Evolutionary conservation across 2,329 filamentous ascomycete species (phyloP).

Genomic region (Chaetomiaceae sp.): DNA sequence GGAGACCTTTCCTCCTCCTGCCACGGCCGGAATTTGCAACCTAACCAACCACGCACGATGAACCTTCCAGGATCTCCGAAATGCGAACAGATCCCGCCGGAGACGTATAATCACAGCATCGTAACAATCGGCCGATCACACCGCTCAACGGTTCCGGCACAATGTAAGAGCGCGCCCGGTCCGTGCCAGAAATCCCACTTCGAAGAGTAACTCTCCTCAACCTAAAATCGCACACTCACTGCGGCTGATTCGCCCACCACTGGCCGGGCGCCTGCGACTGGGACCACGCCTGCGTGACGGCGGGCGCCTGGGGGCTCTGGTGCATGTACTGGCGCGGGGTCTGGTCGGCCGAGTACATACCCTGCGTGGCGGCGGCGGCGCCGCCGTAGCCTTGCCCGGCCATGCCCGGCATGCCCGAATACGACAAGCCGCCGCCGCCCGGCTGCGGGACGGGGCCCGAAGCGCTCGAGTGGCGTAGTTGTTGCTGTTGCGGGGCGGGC

Average conservation of each 20-base stretch:
- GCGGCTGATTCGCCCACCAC: conserved; percentile 50
- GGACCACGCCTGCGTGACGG: conserved; percentile 44
- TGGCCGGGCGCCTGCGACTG: conserved; percentile 58
- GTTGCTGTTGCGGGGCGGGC: conserved; percentile 49
- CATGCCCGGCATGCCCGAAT: conserved; percentile 57
- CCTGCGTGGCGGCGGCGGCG: conserved; percentile 45
- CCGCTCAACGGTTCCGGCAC: too few species aligned
- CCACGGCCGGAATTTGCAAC: background rate
- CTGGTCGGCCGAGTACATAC: conserved; percentile 57
- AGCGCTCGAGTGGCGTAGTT: conserved; percentile 49
- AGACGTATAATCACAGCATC: too few species aligned
- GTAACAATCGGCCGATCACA: too few species aligned
- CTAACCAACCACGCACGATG: too few species aligned
- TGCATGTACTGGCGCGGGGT: conserved; percentile 64
- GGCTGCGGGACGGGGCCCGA: conserved; percentile 48
- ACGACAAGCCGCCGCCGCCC: conserved; percentile 45
- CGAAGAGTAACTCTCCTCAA: too few species aligned
- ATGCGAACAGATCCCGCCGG: background rate
- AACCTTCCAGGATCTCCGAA: too few species aligned
- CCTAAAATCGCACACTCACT: conserved; percentile 21
- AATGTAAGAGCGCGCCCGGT: too few species aligned
- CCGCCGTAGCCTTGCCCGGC: conserved; percentile 48
- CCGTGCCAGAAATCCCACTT: too few species aligned
- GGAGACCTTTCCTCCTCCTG: background rate
- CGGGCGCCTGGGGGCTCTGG: conserved; percentile 47